Percentiles rank a stretch among this genome's conserved stretches.
Evolutionary conservation across 768 basidiomycete genomes (phyloP).

Genomic region (Suillus ampliporus): DNA sequence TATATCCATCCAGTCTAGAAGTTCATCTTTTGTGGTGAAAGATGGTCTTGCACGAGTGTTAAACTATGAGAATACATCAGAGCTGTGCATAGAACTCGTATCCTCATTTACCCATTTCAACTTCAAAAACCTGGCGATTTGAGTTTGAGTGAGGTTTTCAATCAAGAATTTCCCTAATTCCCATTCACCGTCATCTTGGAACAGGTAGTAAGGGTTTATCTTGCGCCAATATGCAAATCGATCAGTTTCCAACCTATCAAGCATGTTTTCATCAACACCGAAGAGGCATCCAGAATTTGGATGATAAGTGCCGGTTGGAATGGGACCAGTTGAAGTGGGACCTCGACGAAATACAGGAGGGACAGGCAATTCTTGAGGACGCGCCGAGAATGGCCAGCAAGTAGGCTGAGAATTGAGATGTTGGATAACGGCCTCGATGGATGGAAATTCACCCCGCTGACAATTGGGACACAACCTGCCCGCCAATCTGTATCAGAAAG

Average conservation of each 20-base stretch:
- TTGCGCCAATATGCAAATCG: slow-evolving; percentile 18
- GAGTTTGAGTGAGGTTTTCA: slow-evolving; percentile 25
- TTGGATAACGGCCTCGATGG: not conserved
- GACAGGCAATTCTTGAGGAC: not conserved
- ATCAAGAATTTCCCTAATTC: slow-evolving; percentile 34
- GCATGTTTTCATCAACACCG: slow-evolving; percentile 27
- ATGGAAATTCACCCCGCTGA: not conserved
- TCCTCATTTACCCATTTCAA: slow-evolving; percentile 29
- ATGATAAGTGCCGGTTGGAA: too few species aligned
- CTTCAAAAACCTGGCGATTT: slow-evolving; percentile 33
- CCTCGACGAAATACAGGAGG: not conserved
- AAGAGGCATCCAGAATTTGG: slow-evolving; percentile 14
- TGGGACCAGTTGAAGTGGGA: not conserved
- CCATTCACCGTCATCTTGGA: slow-evolving; percentile 38
- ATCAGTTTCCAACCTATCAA: slow-evolving; percentile 32
- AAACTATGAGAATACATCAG: slow-evolving; percentile 1
- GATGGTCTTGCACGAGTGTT: slow-evolving; percentile 15
- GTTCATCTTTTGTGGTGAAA: slow-evolving; percentile 25
- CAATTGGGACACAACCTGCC: not conserved
- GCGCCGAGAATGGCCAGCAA: not conserved
- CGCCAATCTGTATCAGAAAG: not conserved
- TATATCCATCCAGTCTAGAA: slow-evolving; percentile 20
- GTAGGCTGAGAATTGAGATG: not conserved
- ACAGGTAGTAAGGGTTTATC: slow-evolving; percentile 40
- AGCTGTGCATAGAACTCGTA: not conserved